Conservation (phyloP, 2,329 filamentous ascomycete genomes). For the Thermothelomyces thermophilus region DNA sequence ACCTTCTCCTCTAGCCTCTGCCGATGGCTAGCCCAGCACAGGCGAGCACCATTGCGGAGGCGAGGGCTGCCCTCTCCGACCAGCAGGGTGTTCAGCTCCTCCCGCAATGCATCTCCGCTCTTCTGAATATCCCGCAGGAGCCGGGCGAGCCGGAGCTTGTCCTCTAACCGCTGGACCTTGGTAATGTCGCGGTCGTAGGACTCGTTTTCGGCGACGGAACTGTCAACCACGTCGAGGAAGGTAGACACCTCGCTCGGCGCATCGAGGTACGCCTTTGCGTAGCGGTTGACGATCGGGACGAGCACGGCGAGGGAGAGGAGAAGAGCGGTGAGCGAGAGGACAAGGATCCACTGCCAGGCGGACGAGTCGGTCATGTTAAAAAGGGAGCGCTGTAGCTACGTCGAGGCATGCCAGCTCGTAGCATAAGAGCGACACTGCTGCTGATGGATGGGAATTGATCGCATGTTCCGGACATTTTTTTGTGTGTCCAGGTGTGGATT, state of each 20-base stretch:
- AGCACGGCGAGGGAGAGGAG: slow-evolving; percentile 49
- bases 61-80: slow-evolving; percentile 37
- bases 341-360: slow-evolving; percentile 49
- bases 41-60: slow-evolving; percentile 42
- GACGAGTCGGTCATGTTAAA: slow-evolving; percentile 44
- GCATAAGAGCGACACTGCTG: slow-evolving; percentile 5
- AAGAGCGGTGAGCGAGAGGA: slow-evolving; percentile 53
- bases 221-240: slow-evolving; percentile 55
- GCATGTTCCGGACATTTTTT: slow-evolving; percentile 15
- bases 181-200: slow-evolving; percentile 55
- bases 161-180: slow-evolving; percentile 52
- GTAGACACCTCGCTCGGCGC: slow-evolving; percentile 52
- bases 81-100: slow-evolving; percentile 50
- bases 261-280: slow-evolving; percentile 49
- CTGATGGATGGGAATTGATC: slow-evolving; percentile 1
- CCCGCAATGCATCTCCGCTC: slow-evolving; percentile 53
- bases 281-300: slow-evolving; percentile 45
- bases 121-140: slow-evolving; percentile 57
- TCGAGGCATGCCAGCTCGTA: slow-evolving; percentile 8
- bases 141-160: slow-evolving; percentile 53
- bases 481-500: not conserved
- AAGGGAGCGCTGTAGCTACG: slow-evolving; percentile 2
- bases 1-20: slow-evolving; percentile 50
- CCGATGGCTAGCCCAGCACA: slow-evolving; percentile 54
- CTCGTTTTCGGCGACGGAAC: slow-evolving; percentile 58